Evolutionary conservation across 2,329 filamentous ascomycete species (phyloP).

Genomic region (Botrytis fragariae): DNA sequence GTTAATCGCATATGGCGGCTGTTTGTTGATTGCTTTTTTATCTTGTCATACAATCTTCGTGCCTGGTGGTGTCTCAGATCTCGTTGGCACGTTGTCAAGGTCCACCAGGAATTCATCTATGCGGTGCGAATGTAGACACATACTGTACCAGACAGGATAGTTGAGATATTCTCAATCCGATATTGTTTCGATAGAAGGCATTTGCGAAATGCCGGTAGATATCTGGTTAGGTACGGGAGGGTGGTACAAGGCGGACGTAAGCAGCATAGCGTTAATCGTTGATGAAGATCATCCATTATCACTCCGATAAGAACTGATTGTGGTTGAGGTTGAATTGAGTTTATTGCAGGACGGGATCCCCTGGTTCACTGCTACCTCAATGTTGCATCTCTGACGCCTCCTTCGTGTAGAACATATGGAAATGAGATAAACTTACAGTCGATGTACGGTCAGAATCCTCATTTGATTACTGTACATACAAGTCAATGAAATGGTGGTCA

Average conservation of each 20-base stretch:
- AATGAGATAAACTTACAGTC: conserved; percentile 1
- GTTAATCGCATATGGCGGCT: conserved; percentile 18
- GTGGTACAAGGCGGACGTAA: conserved; percentile 8
- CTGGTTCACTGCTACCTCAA: conserved; percentile 1
- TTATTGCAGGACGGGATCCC: background rate
- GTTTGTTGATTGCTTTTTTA: background rate
- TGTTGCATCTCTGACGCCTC: conserved; percentile 11
- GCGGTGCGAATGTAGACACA: background rate
- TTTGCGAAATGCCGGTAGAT: conserved; percentile 12
- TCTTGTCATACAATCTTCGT: conserved; percentile 6
- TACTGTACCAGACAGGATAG: background rate
- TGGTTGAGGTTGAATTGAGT: background rate
- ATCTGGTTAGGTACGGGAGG: background rate
- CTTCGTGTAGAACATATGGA: background rate
- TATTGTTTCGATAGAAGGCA: background rate
- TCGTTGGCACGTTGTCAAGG: conserved; percentile 12
- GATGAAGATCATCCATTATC: background rate
- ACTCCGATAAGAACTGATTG: conserved; percentile 10
- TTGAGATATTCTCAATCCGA: background rate
- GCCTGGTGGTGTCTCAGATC: conserved; percentile 16
- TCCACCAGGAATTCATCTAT: background rate
- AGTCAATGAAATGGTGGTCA: background rate
- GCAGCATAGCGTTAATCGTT: conserved; percentile 2
- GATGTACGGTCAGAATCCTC: background rate
- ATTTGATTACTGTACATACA: background rate